Evolutionary conservation across 1,284 basidiomycete species (phyloP).

Genomic region (Trichosporon ovoides): DNA sequence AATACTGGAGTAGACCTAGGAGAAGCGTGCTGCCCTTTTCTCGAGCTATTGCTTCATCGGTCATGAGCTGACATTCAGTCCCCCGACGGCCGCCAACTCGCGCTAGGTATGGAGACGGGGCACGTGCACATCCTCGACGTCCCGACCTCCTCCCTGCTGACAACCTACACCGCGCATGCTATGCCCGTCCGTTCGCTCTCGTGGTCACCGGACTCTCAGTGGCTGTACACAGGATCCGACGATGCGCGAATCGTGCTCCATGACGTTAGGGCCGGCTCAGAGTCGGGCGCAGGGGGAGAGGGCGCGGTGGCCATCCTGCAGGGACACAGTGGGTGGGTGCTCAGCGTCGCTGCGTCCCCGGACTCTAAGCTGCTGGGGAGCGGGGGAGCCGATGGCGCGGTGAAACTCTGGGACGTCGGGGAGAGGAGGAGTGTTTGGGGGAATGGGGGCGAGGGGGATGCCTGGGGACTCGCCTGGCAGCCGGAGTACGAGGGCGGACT

Average conservation of each 20-base stretch:
- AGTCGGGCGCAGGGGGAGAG: conserved; percentile 37
- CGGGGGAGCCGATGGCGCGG: conserved; percentile 75
- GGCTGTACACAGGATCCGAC: conserved; percentile 76
- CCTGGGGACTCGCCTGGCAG: conserved; percentile 80
- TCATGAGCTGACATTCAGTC: conserved; percentile 63
- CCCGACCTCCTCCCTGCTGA: conserved; percentile 58
- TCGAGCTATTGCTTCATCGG: too few species aligned
- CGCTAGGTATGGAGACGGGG: conserved; percentile 70
- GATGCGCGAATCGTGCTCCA: conserved; percentile 80
- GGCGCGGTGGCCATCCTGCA: conserved; percentile 73
- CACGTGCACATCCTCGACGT: conserved; percentile 76
- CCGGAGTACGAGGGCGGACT: conserved; percentile 58
- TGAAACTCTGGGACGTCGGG: conserved; percentile 81
- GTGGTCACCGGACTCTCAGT: conserved; percentile 74
- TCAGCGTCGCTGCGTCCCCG: conserved; percentile 69
- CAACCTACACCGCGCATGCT: conserved; percentile 74
- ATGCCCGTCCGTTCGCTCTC: conserved; percentile 74
- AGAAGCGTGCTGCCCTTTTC: too few species aligned
- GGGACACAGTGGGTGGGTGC: conserved; percentile 81
- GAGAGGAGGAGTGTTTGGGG: conserved; percentile 71
- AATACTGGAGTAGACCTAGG: too few species aligned
- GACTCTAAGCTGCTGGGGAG: conserved; percentile 70
- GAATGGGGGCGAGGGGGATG: conserved; percentile 69
- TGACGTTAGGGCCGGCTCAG: conserved; percentile 58
- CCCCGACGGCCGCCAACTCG: conserved; percentile 71